Conservation (phyloP, 2,329 filamentous ascomycete genomes). For the Aschersonia sp. region DNA sequence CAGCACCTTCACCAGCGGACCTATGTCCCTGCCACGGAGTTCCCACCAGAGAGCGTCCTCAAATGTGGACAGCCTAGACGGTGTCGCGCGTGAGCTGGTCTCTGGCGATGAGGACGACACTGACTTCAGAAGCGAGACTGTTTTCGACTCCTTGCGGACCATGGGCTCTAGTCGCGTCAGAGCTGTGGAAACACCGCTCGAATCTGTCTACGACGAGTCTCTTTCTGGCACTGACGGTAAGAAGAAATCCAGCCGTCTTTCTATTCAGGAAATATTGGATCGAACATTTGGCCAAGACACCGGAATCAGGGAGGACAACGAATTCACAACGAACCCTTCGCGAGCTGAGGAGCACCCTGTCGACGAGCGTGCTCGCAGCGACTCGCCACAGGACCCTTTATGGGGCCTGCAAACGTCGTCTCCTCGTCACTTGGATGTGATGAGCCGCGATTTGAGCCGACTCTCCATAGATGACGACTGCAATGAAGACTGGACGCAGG, state of each 20-base stretch:
- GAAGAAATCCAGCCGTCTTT: conserved; percentile 37
- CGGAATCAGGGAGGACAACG: conserved; percentile 50
- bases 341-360: conserved; percentile 30
- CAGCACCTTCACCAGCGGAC: conserved; percentile 21
- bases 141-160: conserved; percentile 65
- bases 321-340: conserved; percentile 21
- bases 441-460: conserved; percentile 26
- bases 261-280: conserved; percentile 44
- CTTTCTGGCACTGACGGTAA: conserved; percentile 44
- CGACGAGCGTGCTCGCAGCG: conserved; percentile 1
- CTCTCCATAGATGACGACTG: conserved; percentile 47
- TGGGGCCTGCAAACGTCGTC: conserved; percentile 1
- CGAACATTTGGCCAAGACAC: conserved; percentile 38
- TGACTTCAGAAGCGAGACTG: conserved; percentile 64
- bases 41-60: conserved; percentile 27
- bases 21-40: conserved; percentile 22
- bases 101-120: conserved; percentile 64
- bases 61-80: conserved; percentile 56
- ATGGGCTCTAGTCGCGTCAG: conserved; percentile 52
- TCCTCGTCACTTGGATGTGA: conserved; percentile 3
- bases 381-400: conserved; percentile 1
- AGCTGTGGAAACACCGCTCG: conserved; percentile 55
- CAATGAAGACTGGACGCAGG: conserved; percentile 46
- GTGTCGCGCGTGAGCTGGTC: conserved; percentile 47
- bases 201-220: conserved; percentile 72